Conservation (phyloP, 176 grass and related monocot genomes). For the Pontederia paniculata region DNA sequence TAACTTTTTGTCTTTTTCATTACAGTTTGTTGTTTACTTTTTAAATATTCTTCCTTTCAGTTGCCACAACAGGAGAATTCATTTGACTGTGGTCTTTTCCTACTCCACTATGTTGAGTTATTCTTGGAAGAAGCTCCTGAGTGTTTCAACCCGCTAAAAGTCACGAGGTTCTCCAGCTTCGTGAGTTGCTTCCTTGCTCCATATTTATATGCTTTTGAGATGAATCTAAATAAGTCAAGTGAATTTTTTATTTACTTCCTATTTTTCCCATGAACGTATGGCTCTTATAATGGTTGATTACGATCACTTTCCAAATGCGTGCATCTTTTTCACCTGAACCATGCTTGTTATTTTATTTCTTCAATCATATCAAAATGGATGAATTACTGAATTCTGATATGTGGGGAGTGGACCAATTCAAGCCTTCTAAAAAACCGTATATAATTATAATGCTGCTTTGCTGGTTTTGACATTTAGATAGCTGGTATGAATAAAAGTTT, state of each 20-base stretch:
- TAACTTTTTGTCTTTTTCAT: background rate
- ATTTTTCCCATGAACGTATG: background rate
- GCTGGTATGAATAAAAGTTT: too few relatives aligned
- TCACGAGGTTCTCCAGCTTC: constrained; percentile 49
- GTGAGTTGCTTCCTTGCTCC: constrained; percentile 45
- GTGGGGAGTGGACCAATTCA: too few relatives aligned
- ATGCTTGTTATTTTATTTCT: too few relatives aligned
- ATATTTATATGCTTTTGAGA: background rate
- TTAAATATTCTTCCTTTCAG: constrained; percentile 32
- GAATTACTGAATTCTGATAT: too few relatives aligned
- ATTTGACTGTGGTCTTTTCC: constrained; percentile 89
- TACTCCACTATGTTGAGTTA: constrained; percentile 83
- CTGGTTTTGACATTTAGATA: too few relatives aligned
- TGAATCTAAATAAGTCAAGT: background rate
- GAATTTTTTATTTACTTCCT: background rate
- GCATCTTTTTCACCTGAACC: too few relatives aligned
- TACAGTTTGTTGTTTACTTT: constrained; percentile 7
- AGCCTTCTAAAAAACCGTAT: too few relatives aligned
- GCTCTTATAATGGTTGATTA: too few relatives aligned
- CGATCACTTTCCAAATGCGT: too few relatives aligned
- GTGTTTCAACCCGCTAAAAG: constrained; percentile 60
- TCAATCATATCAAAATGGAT: too few relatives aligned
- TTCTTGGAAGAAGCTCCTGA: constrained; percentile 77
- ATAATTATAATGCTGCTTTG: too few relatives aligned
- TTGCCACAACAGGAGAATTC: constrained; percentile 97